Conservation (phyloP, 202 grass and related monocot species). For the Sporobolus alterniflorus region DNA sequence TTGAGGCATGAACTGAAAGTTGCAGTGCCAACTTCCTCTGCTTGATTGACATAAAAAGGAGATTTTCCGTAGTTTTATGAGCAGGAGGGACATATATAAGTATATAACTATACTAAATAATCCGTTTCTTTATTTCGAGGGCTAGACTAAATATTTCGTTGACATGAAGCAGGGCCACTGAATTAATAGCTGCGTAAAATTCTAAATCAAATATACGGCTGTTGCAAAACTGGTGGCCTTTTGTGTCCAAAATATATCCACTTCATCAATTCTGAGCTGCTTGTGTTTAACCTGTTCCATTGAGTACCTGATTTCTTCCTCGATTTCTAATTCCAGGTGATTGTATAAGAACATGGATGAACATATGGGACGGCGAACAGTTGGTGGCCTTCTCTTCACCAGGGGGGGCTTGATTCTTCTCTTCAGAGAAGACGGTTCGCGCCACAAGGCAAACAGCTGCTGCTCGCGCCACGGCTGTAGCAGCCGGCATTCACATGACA, state of each 20-base stretch:
- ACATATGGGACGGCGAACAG: conserved; percentile 80
- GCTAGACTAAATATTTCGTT: not conserved
- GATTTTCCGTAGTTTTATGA: conserved; percentile 1
- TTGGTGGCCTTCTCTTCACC: conserved; percentile 79
- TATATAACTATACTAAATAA: not conserved
- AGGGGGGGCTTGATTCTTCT: conserved; percentile 79
- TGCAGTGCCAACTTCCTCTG: conserved; percentile 4
- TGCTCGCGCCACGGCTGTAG: conserved; percentile 55
- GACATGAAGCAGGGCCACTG: not conserved
- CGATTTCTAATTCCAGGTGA: not conserved
- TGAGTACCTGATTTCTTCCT: too few relatives aligned
- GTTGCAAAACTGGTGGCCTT: not conserved
- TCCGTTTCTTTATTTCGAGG: too few relatives aligned
- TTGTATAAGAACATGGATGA: conserved; percentile 64
- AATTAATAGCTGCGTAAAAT: not conserved
- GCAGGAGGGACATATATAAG: not conserved
- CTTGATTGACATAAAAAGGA: not conserved
- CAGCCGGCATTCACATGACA: conserved; percentile 25
- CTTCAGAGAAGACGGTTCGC: conserved; percentile 65
- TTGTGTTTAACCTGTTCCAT: not conserved
- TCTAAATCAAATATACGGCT: not conserved
- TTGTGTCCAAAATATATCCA: not conserved
- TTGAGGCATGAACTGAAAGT: conserved; percentile 12
- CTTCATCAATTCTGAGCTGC: not conserved
- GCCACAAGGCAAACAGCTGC: conserved; percentile 28